Conservation (phyloP, 306 rosid genomes). For the Glycine tomentella region DNA sequence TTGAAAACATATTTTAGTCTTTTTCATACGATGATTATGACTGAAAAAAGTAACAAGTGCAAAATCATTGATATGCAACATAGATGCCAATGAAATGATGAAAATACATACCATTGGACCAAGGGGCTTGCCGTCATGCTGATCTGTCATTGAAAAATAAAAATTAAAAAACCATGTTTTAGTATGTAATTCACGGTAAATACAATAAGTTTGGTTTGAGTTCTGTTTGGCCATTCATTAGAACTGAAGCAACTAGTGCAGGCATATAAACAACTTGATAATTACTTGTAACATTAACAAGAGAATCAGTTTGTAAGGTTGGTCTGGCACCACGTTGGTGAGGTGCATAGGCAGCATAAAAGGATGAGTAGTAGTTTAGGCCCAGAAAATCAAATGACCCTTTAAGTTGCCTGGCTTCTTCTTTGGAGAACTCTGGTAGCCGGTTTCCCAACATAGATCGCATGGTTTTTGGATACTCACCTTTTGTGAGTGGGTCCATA, state of each 20-base stretch:
- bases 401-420: slow-evolving; percentile 47
- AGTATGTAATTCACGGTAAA: background rate
- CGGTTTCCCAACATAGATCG: slow-evolving; percentile 48
- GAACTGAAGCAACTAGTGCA: background rate
- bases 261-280: slow-evolving; percentile 34
- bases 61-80: slow-evolving; percentile 15
- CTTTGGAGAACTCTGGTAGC: slow-evolving; percentile 45
- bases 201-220: slow-evolving; percentile 19
- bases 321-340: slow-evolving; percentile 41
- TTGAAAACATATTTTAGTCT: too few species aligned
- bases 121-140: slow-evolving; percentile 41
- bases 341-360: slow-evolving; percentile 53
- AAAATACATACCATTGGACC: slow-evolving; percentile 49
- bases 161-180: slow-evolving; percentile 3
- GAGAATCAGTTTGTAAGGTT: slow-evolving; percentile 50
- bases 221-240: slow-evolving; percentile 4
- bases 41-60: background rate
- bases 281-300: slow-evolving; percentile 53
- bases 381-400: slow-evolving; percentile 57
- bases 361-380: slow-evolving; percentile 54
- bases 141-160: slow-evolving; percentile 41
- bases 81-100: slow-evolving; percentile 27
- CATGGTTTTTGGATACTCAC: slow-evolving; percentile 54
- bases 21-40: background rate
- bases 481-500: slow-evolving; percentile 55